phyloP scores from a whole-genome alignment of 2,329 filamentous ascomycete genomes.

The Monosporascus sp. region DNA sequence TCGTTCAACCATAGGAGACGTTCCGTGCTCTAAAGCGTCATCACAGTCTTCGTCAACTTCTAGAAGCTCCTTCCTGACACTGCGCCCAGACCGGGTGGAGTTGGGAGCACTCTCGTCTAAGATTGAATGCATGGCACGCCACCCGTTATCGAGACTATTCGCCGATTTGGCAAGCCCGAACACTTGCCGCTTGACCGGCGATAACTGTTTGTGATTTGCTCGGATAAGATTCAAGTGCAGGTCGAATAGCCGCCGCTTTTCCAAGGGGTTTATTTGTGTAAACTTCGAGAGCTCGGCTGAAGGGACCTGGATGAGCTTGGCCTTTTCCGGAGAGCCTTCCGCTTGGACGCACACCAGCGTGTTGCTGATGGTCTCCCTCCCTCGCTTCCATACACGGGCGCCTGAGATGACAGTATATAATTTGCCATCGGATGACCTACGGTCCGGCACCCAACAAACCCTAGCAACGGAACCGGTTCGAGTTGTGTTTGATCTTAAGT shows the following conservation, averaged over 20 bases:
- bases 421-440: constrained; percentile 9
- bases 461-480: constrained; percentile 6
- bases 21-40: not conserved
- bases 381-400: not conserved
- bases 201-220: not conserved
- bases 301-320: not conserved
- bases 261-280: not conserved
- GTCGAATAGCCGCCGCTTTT: not conserved
- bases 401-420: constrained; percentile 22
- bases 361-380: not conserved
- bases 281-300: not conserved
- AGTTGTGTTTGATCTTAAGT: constrained; percentile 12
- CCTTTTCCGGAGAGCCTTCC: not conserved
- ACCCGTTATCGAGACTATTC: not conserved
- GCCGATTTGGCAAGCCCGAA: not conserved
- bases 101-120: not conserved
- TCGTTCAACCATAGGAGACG: too few relatives aligned
- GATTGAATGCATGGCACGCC: not conserved
- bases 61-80: not conserved
- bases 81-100: not conserved
- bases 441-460: constrained; percentile 23
- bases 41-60: not conserved
- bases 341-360: not conserved
- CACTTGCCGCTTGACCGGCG: not conserved
- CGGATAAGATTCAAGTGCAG: not conserved